phyloP scores from a whole-genome alignment of 768 basidiomycete genomes.

The Chalciporus pseudorubinellus region DNA sequence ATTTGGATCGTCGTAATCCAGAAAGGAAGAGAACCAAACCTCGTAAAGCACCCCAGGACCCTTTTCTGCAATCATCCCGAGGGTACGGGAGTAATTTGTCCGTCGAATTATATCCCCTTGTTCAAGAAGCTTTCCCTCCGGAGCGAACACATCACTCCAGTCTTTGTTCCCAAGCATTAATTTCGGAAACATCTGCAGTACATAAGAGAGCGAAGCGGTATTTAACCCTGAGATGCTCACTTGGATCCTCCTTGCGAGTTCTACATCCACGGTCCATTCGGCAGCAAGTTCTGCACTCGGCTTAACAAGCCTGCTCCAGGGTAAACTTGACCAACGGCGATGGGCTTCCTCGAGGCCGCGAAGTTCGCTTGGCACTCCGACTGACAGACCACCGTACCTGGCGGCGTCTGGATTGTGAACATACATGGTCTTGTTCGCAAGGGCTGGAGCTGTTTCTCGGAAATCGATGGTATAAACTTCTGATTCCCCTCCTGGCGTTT shows the following conservation, averaged over 20 bases:
- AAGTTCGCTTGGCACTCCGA: slow-evolving; percentile 92
- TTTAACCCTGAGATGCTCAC: slow-evolving; percentile 37
- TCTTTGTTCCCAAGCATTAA: slow-evolving; percentile 67
- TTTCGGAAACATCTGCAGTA: slow-evolving; percentile 40
- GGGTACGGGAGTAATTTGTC: slow-evolving; percentile 73
- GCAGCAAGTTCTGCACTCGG: slow-evolving; percentile 73
- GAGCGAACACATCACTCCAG: slow-evolving; percentile 84
- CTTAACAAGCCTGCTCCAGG: slow-evolving; percentile 75
- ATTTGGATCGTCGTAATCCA: slow-evolving; percentile 8
- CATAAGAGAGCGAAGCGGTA: not conserved
- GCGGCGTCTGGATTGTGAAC: slow-evolving; percentile 49
- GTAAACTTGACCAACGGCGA: slow-evolving; percentile 73
- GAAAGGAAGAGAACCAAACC: slow-evolving; percentile 36
- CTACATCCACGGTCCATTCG: slow-evolving; percentile 77
- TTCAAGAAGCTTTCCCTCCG: slow-evolving; percentile 62
- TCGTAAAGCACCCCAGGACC: slow-evolving; percentile 85
- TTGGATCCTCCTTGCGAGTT: slow-evolving; percentile 71
- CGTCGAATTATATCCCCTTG: slow-evolving; percentile 76
- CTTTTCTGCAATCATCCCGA: slow-evolving; percentile 66
- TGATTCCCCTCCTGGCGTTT: slow-evolving; percentile 40
- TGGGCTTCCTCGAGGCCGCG: slow-evolving; percentile 85
- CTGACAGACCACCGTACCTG: slow-evolving; percentile 73
- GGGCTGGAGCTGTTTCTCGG: slow-evolving; percentile 79
- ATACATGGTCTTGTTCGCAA: slow-evolving; percentile 79
- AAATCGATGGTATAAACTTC: slow-evolving; percentile 80